Evolutionary conservation across 257 asterid genomes (phyloP), one percentile per base, ranked within the genome.

Genomic region (Salvia miltiorrhiza): DNA sequence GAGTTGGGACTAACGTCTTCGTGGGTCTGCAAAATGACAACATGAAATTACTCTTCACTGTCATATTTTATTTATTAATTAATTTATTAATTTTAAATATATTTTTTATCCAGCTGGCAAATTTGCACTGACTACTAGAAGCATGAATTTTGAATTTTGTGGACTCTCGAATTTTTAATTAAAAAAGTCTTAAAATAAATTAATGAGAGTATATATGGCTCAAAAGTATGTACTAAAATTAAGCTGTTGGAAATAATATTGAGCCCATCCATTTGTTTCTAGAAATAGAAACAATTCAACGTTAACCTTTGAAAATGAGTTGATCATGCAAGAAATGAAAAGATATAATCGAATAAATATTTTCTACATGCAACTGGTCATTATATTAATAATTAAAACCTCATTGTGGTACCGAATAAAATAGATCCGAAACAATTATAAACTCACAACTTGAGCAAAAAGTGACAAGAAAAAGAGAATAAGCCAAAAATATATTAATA

Each of bases 1-100:
- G 68, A 71, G 52, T 2, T 17, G 11, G 41, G 53, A n/a, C 20
- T 23, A 33, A 49, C 62, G 58, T 8, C 41, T 43, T 62, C 47
- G 67, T 17, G 68, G 56, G 67, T 65, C 26, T 21, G 56, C 71
- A 37, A 64, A 61, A 68, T 68, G 47, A 47, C 47, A 55, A 67
- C 33, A 14, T n/a, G n/a, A 45, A 20, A 17, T 16, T 4, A 37
- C 16, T 17, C 17, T 53, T 21, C 58, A 17, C 9, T 41, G 1
- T 30, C 30, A 44, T 11, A 2, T 16, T 7, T 47, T 16, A 16
- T 47, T 7, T 47, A 5, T 41, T 6, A n/a, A 0, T 16, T 6
- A 5, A 5, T 0, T n/a, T 5, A n/a, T 5, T 72, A 66, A n/a
- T n/a, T n/a, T n/a, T n/a, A n/a, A n/a, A n/a, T n/a, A n/a, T n/a